These are phyloP conservation scores for Aphanomyces cochlioides DNA, from an alignment of 352 stramenopile species.

Conservation along the genomic window DNA sequence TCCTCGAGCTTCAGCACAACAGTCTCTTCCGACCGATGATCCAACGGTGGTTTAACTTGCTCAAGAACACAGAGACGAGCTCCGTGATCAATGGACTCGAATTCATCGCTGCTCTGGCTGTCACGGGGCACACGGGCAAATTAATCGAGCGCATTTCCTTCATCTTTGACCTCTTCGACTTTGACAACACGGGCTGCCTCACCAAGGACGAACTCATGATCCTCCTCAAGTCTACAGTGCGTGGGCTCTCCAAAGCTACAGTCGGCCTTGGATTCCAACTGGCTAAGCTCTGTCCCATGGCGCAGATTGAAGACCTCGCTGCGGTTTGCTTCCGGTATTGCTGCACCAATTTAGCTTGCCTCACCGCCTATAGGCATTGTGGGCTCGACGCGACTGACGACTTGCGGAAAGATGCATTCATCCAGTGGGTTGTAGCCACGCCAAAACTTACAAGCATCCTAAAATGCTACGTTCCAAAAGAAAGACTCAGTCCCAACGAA, in stretches of 20 bases:
- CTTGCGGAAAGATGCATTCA: slow-evolving; percentile 46
- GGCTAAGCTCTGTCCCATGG: slow-evolving; percentile 52
- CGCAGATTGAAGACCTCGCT: slow-evolving; percentile 54
- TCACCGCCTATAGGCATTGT: slow-evolving; percentile 33
- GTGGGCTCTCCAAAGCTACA: slow-evolving; percentile 63
- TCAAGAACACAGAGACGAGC: slow-evolving; percentile 64
- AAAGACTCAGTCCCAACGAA: slow-evolving; percentile 57
- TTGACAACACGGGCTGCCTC: slow-evolving; percentile 58
- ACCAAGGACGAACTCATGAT: slow-evolving; percentile 76
- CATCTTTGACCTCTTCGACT: slow-evolving; percentile 77
- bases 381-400: slow-evolving; percentile 69
- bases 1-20: slow-evolving; percentile 55
- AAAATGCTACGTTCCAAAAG: slow-evolving; percentile 62
- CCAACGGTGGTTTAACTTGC: slow-evolving; percentile 53
- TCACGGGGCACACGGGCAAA: slow-evolving; percentile 49
- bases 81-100: slow-evolving; percentile 66
- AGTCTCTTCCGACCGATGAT: slow-evolving; percentile 55
- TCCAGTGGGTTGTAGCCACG: slow-evolving; percentile 61
- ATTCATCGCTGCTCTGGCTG: slow-evolving; percentile 54
- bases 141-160: slow-evolving; percentile 52
- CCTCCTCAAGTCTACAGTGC: slow-evolving; percentile 63
- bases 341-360: neutral
- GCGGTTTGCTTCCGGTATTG: slow-evolving; percentile 49
- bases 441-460: slow-evolving; percentile 70
- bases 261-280: slow-evolving; percentile 55